Evolutionary conservation across 1,284 basidiomycete genomes (phyloP), one percentile per base, ranked within the genome.

Genomic region (Fistulinella cinereoalba): DNA sequence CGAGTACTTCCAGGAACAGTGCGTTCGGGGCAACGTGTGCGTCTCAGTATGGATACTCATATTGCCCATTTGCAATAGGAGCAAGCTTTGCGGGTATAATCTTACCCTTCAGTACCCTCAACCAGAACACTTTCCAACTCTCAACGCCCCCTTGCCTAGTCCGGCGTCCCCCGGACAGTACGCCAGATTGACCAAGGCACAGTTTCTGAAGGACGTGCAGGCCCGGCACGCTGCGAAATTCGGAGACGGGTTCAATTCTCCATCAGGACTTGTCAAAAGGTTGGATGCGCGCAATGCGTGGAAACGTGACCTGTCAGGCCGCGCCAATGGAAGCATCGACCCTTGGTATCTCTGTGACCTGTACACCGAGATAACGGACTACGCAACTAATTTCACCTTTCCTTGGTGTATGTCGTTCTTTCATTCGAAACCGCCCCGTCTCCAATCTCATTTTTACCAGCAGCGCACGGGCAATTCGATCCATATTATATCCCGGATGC

Each of bases 91-190:
- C 52, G 77, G 78, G 2, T 85, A 77, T 56, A 75, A 87, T 59
- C 60, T 88, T 23, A 82, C 81, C 56, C 66, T 88, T 6, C 79
- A 83, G n/a, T 88, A 88, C 53, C 85, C 85, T 1, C 81, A 87
- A 58, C 69, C 71, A 32, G 73, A 69, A 18, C 62, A 71, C 43
- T 76, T 85, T 49, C 80, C 81, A 0, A 70, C 75, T 21, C 56
- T 78, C 3, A 56, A 54, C 0, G 32, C 54, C 4, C 52, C 66
- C 31, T 62, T 70, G 18, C 50, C 1, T 1, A 0, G 0, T 18
- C 10, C 7, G 4, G 10, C 7, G 1, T 7, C 62, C 11, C 70
- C 49, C 5, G 5, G 24, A 2, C 44, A 25, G 38, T 46, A 46
- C 18, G 21, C 39, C 3, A 47, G 21, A 28, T 12, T 58, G 6